Conservation (phyloP, 805 yeast species). For the Kodamaea lidongshanica region DNA sequence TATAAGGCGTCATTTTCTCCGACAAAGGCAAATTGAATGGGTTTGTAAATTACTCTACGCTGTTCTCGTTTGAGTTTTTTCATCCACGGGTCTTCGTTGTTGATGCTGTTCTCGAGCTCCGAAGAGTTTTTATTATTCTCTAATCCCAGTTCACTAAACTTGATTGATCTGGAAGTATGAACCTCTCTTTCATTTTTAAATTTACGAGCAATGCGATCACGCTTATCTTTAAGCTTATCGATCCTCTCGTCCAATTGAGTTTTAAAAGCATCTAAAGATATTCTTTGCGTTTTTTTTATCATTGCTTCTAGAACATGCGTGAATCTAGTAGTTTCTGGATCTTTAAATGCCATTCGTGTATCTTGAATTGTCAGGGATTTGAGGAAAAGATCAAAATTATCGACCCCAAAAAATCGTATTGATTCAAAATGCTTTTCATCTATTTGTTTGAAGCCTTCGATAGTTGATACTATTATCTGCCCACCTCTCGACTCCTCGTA, state of each 20-base stretch:
- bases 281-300: conserved; percentile 11
- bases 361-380: conserved; percentile 11
- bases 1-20: conserved; percentile 13
- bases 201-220: no score
- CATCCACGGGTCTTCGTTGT: conserved; percentile 6
- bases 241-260: conserved; percentile 6
- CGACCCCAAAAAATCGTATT: conserved; percentile 15
- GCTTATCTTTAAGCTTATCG: not conserved
- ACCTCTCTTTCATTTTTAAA: no score
- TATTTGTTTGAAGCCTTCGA: conserved; percentile 2
- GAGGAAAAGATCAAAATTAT: conserved; percentile 16
- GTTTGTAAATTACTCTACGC: conserved; percentile 17
- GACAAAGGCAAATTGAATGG: conserved; percentile 21
- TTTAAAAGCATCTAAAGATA: conserved; percentile 8
- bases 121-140: no score
- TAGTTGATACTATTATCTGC: conserved; percentile 4
- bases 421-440: conserved; percentile 1
- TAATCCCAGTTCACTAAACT: no score
- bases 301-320: conserved; percentile 9
- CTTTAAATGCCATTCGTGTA: conserved; percentile 2
- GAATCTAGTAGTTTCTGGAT: conserved; percentile 12
- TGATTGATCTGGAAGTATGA: no score
- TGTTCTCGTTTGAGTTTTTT: conserved; percentile 9
- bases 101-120: no score
- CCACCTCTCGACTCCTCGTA: no score